Percentiles rank a stretch among this genome's conserved stretches.
Conservation (phyloP, 768 basidiomycete genomes). For the Trametes gibbosa region DNA sequence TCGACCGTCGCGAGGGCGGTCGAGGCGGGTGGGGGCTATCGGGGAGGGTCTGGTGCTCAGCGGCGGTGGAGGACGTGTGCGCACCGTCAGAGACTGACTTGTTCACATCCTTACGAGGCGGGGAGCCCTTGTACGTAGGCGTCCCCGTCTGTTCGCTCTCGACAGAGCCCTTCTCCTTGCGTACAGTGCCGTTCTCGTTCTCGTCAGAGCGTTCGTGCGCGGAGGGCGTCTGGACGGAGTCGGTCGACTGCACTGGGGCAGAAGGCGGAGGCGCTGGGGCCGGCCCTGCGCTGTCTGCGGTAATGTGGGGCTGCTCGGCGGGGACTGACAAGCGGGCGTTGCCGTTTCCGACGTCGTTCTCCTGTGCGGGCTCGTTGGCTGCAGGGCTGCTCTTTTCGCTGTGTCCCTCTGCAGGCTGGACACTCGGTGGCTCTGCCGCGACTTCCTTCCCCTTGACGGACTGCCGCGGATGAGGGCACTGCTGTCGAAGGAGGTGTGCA, state of each 20-base stretch:
- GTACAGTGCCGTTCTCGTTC: slow-evolving; percentile 37
- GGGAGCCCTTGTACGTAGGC: slow-evolving; percentile 36
- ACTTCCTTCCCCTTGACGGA: slow-evolving; percentile 27
- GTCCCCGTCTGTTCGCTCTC: slow-evolving; percentile 42
- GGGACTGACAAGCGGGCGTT: slow-evolving; percentile 6
- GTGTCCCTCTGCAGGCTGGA: slow-evolving; percentile 27
- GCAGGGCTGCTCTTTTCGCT: slow-evolving; percentile 20
- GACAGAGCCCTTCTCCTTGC: slow-evolving; percentile 45
- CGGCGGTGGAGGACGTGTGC: slow-evolving; percentile 31
- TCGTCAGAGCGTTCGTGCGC: slow-evolving; percentile 37
- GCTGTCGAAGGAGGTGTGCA: not conserved
- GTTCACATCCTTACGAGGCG: slow-evolving; percentile 30
- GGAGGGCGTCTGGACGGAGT: slow-evolving; percentile 5
- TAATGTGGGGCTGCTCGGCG: slow-evolving; percentile 8
- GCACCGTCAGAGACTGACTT: slow-evolving; percentile 34
- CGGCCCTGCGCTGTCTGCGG: slow-evolving; percentile 25
- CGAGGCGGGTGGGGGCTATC: slow-evolving; percentile 23
- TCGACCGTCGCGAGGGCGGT: slow-evolving; percentile 42
- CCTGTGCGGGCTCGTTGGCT: slow-evolving; percentile 8
- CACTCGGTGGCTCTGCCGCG: slow-evolving; percentile 23
- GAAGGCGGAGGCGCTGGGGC: slow-evolving; percentile 21
- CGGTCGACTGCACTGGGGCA: slow-evolving; percentile 16
- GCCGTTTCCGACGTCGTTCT: slow-evolving; percentile 11
- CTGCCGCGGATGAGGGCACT: slow-evolving; percentile 7
- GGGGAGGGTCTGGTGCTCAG: slow-evolving; percentile 18